A percentile compares a stretch with the other conserved stretches of the same genome.
Conservation (phyloP, 495 filamentous ascomycete species). For the Trichoderma orchidacearum region DNA sequence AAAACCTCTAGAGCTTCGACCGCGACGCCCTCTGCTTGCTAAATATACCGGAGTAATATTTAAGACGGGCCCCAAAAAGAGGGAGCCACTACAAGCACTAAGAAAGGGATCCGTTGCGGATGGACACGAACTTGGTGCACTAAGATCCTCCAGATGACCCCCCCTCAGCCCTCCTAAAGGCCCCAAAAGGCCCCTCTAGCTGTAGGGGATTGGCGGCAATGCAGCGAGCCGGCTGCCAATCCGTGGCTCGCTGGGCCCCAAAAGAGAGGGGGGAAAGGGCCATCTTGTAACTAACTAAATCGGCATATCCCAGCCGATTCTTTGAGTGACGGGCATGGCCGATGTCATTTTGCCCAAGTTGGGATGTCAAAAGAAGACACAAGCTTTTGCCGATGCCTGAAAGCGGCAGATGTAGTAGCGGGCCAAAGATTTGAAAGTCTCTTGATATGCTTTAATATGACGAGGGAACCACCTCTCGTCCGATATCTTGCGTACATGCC, state of each 20-base stretch:
- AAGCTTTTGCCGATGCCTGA: too few species aligned
- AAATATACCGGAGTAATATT: not conserved
- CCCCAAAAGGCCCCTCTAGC: not conserved
- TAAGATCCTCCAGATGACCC: not conserved
- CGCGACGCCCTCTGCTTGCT: not conserved
- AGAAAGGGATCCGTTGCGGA: not conserved
- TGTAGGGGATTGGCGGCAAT: not conserved
- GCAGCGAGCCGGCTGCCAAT: not conserved
- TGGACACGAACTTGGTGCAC: not conserved
- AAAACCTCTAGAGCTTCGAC: not conserved
- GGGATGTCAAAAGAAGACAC: not conserved
- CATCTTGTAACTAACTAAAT: not conserved
- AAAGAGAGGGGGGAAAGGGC: not conserved
- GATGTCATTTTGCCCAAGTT: not conserved
- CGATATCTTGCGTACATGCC: too few species aligned
- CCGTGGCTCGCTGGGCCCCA: not conserved
- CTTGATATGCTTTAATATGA: too few species aligned
- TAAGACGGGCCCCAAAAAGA: not conserved
- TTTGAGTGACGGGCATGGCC: not conserved
- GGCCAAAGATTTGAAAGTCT: too few species aligned
- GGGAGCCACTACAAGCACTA: not conserved
- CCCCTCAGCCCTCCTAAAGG: not conserved
- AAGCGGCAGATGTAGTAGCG: too few species aligned
- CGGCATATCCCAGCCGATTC: not conserved
- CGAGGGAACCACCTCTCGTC: too few species aligned